phyloP scores from a whole-genome alignment of 345 rosid genomes.

The Abelmoschus esculentus region DNA sequence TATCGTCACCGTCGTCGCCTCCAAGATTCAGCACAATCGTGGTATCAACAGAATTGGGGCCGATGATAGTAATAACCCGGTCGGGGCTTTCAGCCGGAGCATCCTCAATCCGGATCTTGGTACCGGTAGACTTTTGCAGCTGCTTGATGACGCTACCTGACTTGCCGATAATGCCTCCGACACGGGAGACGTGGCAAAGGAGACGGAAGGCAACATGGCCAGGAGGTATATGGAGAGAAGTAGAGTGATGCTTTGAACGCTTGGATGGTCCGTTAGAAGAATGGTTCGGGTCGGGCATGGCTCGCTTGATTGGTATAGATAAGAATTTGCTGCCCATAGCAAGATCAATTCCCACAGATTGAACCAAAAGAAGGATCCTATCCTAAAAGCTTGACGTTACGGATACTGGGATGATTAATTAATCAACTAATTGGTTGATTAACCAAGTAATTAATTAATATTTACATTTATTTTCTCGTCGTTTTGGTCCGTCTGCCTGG shows the following conservation, averaged over 20 bases:
- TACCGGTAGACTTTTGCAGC: conserved; percentile 64
- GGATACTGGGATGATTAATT: neutral
- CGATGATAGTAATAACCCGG: conserved; percentile 60
- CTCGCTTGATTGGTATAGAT: conserved; percentile 32
- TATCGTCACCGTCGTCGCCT: neutral
- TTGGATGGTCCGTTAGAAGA: conserved; percentile 42
- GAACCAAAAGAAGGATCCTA: neutral
- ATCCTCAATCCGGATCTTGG: conserved; percentile 82
- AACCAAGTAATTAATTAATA: neutral
- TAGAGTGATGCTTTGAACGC: conserved; percentile 41
- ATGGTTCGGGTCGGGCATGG: conserved; percentile 30
- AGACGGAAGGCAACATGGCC: conserved; percentile 68
- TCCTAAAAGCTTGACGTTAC: neutral
- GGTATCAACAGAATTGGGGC: conserved; percentile 22
- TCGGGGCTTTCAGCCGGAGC: conserved; percentile 53
- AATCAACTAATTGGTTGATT: neutral
- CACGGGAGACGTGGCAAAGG: conserved; percentile 58
- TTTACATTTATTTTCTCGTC: neutral
- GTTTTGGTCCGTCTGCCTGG: no score
- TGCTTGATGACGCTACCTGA: conserved; percentile 72
- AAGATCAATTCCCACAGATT: neutral
- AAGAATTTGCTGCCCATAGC: conserved; percentile 29
- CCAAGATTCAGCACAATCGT: conserved; percentile 15
- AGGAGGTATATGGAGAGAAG: conserved; percentile 36
- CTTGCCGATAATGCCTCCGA: conserved; percentile 86